phyloP scores from a whole-genome alignment of 441 rosid species.

The Erodium moschatum region DNA sequence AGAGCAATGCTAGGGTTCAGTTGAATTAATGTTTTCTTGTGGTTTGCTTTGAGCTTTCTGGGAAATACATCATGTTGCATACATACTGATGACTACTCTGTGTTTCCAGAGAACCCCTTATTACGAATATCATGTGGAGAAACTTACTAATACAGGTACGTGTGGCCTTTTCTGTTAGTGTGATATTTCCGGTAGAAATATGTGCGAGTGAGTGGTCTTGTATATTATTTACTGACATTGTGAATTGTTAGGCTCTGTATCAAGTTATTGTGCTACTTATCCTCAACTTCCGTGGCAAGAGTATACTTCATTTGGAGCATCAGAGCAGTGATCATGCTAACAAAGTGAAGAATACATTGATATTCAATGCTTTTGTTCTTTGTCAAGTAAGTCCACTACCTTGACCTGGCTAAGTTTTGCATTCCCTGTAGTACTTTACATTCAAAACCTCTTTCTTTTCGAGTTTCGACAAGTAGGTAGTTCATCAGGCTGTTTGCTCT shows the following conservation, averaged over 20 bases:
- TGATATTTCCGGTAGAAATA: background rate
- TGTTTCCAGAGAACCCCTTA: slow-evolving; percentile 71
- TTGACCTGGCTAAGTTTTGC: background rate
- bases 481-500: background rate
- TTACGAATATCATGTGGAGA: slow-evolving; percentile 96
- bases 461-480: background rate
- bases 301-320: slow-evolving; percentile 40
- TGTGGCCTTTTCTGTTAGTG: background rate
- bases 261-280: slow-evolving; percentile 68
- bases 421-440: background rate
- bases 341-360: slow-evolving; percentile 71
- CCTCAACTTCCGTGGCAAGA: slow-evolving; percentile 71
- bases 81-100: background rate
- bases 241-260: slow-evolving; percentile 58
- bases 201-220: background rate
- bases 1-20: background rate
- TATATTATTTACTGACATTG: background rate
- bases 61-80: background rate
- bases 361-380: slow-evolving; percentile 85
- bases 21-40: background rate
- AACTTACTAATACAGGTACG: slow-evolving; percentile 80
- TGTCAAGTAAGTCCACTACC: slow-evolving; percentile 56
- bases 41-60: background rate
- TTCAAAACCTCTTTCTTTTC: background rate
- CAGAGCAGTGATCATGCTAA: slow-evolving; percentile 33